phyloP scores from a whole-genome alignment of 2,329 filamentous ascomycete species.

The Fusarium mangiferae region DNA sequence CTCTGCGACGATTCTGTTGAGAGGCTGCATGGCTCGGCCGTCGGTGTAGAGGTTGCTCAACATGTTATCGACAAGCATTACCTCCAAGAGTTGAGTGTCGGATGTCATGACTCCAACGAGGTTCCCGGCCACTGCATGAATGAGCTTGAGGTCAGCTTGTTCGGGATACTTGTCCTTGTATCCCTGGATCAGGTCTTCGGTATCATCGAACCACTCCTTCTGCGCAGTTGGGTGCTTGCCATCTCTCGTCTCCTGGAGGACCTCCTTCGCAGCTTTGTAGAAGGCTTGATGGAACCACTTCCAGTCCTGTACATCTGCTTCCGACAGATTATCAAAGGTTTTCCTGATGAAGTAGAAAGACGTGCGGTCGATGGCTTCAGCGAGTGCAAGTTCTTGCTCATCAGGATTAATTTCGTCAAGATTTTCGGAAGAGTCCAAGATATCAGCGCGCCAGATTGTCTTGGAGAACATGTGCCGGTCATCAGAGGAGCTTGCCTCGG shows the following conservation, averaged over 20 bases:
- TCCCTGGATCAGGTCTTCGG: neutral
- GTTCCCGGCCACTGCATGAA: neutral
- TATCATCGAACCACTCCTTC: neutral
- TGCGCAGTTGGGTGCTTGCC: neutral
- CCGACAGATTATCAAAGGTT: neutral
- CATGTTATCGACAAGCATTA: neutral
- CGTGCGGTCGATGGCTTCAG: neutral
- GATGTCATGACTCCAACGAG: neutral
- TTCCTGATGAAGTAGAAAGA: neutral
- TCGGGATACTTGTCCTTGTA: neutral
- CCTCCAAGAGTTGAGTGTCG: neutral
- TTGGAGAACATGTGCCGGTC: constrained; percentile 1
- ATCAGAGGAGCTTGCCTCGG: neutral
- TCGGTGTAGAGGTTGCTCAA: neutral
- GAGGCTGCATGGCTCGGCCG: neutral
- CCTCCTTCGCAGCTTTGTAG: neutral
- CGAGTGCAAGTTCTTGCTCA: neutral
- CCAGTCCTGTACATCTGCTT: neutral
- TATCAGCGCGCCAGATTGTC: neutral
- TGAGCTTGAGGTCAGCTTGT: constrained; percentile 2
- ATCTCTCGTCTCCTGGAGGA: neutral
- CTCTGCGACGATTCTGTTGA: neutral
- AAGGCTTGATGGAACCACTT: constrained; percentile 3
- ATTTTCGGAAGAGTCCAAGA: neutral
- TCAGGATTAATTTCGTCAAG: neutral